Base-by-base conservation (phyloP, 2,329 filamentous ascomycete genomes). In the Pseudogymnoascus sp. region DNA sequence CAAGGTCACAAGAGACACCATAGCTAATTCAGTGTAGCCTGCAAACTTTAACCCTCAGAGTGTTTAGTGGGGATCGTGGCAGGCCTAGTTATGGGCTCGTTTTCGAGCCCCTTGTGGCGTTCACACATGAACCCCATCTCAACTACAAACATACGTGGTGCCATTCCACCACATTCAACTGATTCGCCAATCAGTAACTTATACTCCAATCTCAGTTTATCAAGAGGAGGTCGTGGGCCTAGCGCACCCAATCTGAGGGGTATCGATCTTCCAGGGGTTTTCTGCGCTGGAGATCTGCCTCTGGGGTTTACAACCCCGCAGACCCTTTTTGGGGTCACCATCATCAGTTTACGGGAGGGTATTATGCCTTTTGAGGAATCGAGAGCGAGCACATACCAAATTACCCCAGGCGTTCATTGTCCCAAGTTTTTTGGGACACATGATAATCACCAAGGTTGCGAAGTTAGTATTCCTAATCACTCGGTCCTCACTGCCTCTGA, bases 31-130 rank as follows among this genome's bases (percentile, higher is more conserved):
- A n/a, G 42, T 23, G 19, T 50, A 64, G 63, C 63, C 63, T 62
- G 63, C 63, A 64, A 64, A 60, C 47, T 60, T 64, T n/a, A 47
- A 64, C 59, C 63, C 63, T 36, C 63, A 64, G 35, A 64, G 63
- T 44, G 63, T 64, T 33, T 64, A 63, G 47, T 36, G 17, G 50
- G 17, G 28, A 33, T 13, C 17, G 17, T 26, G 28, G 28, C n/a
- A 57, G 50, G 50, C 28, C 21, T 57, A 33, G 10, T 15, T 33
- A 21, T 11, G 28, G 50, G 50, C 50, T 57, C 50, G 28, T 35
- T 57, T 21, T 57, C 28, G 50, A 33, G 26, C 15, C 50, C 28
- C 50, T 57, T 15, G 17, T 33, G 50, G 28, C 28, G 28, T 35
- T 57, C 50, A 35, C 28, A 17, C 47, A 33, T 57, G 50, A 21